Conservation (phyloP, 345 rosid genomes). For the Arabidopsis suecica region DNA sequence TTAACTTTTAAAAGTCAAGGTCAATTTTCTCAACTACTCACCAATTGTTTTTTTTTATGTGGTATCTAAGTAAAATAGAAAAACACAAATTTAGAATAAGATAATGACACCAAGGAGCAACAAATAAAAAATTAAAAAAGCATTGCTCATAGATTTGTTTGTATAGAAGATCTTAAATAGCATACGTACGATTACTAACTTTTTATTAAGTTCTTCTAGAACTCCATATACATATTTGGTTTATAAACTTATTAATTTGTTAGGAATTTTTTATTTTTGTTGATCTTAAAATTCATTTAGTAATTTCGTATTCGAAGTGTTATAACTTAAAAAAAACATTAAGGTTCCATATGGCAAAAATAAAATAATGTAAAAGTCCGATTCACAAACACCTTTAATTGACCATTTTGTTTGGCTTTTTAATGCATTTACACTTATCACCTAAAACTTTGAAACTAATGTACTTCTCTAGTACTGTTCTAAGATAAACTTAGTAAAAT, state of each 20-base stretch:
- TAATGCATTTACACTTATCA: slow-evolving; percentile 35
- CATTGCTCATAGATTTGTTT: slow-evolving; percentile 37
- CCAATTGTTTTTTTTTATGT: not conserved
- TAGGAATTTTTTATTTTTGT: not conserved
- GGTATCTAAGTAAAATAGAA: no score
- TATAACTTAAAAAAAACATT: not conserved
- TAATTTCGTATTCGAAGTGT: slow-evolving; percentile 1
- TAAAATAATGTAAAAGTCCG: slow-evolving; percentile 1
- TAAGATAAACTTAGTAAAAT: not conserved
- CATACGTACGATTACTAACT: slow-evolving; percentile 19
- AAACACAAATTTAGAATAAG: not conserved
- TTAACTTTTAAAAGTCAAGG: not conserved
- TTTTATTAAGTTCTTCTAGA: slow-evolving; percentile 35
- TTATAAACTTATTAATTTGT: not conserved
- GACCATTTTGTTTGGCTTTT: slow-evolving; percentile 36
- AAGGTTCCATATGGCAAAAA: slow-evolving; percentile 9
- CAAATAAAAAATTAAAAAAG: not conserved
- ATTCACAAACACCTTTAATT: slow-evolving; percentile 38
- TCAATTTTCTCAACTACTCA: slow-evolving; percentile 38
- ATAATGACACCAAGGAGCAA: slow-evolving; percentile 14
- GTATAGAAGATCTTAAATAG: slow-evolving; percentile 22
- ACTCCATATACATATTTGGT: slow-evolving; percentile 1
- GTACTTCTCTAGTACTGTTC: slow-evolving; percentile 24
- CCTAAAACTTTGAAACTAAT: slow-evolving; percentile 20
- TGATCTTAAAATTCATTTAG: not conserved